Percentiles rank a stretch among this genome's conserved stretches.
Conservation (phyloP, 306 rosid species). For the Betula pendula region DNA sequence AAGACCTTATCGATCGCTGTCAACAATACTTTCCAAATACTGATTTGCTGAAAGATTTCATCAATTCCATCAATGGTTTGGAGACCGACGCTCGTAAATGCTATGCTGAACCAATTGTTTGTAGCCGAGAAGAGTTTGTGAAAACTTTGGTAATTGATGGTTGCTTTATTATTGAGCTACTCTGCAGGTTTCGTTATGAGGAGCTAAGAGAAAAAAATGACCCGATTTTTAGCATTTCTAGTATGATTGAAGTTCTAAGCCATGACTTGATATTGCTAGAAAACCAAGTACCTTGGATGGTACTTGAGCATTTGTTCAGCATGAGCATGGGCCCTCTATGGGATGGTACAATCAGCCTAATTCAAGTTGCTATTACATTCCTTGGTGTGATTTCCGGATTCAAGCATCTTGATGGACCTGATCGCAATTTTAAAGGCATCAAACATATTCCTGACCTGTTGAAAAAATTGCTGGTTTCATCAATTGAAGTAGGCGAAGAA, state of each 20-base stretch:
- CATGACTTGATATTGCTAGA: conserved; percentile 28
- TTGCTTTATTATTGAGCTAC: conserved; percentile 31
- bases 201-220: background rate
- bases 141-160: conserved; percentile 33
- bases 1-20: background rate
- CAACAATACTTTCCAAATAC: too few relatives aligned
- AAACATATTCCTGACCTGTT: too few relatives aligned
- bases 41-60: too few relatives aligned
- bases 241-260: too few relatives aligned
- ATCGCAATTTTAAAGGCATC: too few relatives aligned
- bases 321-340: too few relatives aligned
- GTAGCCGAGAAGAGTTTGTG: background rate
- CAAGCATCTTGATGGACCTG: too few relatives aligned
- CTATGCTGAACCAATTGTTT: background rate
- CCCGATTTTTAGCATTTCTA: background rate
- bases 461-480: too few relatives aligned
- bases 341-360: too few relatives aligned
- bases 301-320: background rate
- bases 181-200: conserved; percentile 7
- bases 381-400: too few relatives aligned
- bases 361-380: too few relatives aligned
- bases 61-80: background rate
- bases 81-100: background rate
- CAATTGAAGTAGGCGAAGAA: too few relatives aligned
- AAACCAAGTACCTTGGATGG: conserved; percentile 37